Percentiles rank a stretch among this genome's conserved stretches.
Evolutionary conservation across 2,329 filamentous ascomycete genomes (phyloP).

Genomic region (Calonectria montana): DNA sequence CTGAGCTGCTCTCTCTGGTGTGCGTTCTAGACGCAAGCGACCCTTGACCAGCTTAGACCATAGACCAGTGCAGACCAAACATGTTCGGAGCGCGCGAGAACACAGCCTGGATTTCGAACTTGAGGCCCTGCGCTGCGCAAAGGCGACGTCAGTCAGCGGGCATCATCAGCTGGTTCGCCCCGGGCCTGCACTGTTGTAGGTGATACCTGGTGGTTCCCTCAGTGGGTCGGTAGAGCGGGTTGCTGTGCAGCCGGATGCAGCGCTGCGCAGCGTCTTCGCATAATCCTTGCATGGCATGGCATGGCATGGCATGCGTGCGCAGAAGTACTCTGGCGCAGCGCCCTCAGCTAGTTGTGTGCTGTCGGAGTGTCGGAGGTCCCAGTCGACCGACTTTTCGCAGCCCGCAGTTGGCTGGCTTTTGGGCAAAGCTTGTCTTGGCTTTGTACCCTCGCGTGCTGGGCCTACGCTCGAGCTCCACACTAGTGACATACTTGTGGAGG

Average conservation of each 20-base stretch:
- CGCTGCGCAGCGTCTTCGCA: background rate
- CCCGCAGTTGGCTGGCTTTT: background rate
- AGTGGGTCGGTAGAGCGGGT: background rate
- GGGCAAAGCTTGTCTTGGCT: slow-evolving; percentile 6
- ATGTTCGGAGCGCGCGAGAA: background rate
- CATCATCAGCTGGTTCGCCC: background rate
- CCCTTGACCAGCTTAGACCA: background rate
- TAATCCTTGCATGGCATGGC: background rate
- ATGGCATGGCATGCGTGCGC: background rate
- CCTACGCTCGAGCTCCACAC: slow-evolving; percentile 2
- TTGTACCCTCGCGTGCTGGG: background rate
- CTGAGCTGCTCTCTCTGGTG: background rate
- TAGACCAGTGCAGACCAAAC: background rate
- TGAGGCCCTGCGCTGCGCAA: background rate
- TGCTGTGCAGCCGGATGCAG: background rate
- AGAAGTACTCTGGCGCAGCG: too few relatives aligned
- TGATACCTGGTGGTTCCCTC: background rate
- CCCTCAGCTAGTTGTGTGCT: background rate
- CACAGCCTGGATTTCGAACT: background rate
- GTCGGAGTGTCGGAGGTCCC: background rate
- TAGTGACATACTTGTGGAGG: slow-evolving; percentile 15
- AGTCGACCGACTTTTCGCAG: background rate
- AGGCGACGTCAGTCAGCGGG: background rate
- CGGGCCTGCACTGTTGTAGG: background rate
- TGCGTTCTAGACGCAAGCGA: background rate